Evolutionary conservation across 352 stramenopile species (phyloP), one percentile per base, ranked within the genome.

Genomic region (Thalassiosira livingstoniorum): DNA sequence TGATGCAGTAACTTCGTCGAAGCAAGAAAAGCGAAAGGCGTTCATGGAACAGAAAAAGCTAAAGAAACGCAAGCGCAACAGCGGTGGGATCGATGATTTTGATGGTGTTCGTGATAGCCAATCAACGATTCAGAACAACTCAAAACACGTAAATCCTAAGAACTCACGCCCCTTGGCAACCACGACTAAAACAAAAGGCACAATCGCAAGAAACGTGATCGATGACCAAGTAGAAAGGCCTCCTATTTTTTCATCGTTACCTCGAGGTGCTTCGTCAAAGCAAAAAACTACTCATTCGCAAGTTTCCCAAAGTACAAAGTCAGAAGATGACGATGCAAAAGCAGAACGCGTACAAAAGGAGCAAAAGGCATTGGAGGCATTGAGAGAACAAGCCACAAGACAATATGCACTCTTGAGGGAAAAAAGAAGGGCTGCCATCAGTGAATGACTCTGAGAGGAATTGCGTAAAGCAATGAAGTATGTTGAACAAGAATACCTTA

Each of bases 361-460:
- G 58, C 78, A 89, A 67, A 58, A 78, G 47, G 70, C 72, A 2
- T 89, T 94, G 85, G 90, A 93, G 68, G 64, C 75, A 21, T 89
- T 94, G 82, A 73, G 90, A 62, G 61, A 83, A 51, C 86, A 86
- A 69, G 82, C 92, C 7, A 89, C 92, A 76, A 85, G 66, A 23
- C 90, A 93, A 69, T 94, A 94, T 85, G 83, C 82, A 15, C 42
- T 86, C 18, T 78, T 94, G 29, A 90, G 89, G 65, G 66, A 83
- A 54, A 80, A 43, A 39, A 78, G 80, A 43, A 70, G 42, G 47
- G n/a, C 11, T 58, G 47, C 11, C 47, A n/a, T 11, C 5, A 25
- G 5, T 25, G 47, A 58, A 25, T 10, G 47, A 58, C 4, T 18
- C 10, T 51, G 42, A 10, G 42, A 51, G 10, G 18, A 51, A 51